Base-by-base conservation (phyloP, 257 asterid genomes). In the Solanum chmielewskii region DNA sequence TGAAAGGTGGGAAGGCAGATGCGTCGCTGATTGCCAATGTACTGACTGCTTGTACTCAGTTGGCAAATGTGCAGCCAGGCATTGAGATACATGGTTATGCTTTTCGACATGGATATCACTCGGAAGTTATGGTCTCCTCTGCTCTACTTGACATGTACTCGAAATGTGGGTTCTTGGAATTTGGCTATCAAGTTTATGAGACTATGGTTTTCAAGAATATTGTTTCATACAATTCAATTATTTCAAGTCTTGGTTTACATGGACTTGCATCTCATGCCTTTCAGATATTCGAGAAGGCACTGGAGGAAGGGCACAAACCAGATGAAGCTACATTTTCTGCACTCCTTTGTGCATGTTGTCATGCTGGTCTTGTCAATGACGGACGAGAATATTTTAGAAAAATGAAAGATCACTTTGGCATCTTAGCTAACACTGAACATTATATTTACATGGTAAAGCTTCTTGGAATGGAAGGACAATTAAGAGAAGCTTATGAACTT, bases 61-160 rank as follows among this genome's bases (percentile, higher is more conserved):
- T 88, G 73, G 92, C 96, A 2, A 88, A 81, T 86, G 86, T 92
- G 18, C 88, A 85, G 52, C 95, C 95, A 4, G 99, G 98, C 5
- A 33, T 87, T 62, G 98, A 97, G 90, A 90, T 93, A 70, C 98
- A 97, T n/a, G 92, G 95, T 70, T 93, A 93, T 90, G 96, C 93
- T 11, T 70, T 95, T 31, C 91, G 99, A 35, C 95, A 89, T 31
- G 92, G 82, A 73, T 86, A 44, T 62, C 86, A 83, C 85, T 45
- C 29, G 18, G 91, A 87, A 39, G 86, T 94, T 49, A 83, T 86
- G 66, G 98, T 97, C 35, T 91, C 98, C 41, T 94, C 98, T 82
- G 94, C 98, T 78, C 94, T 95, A 16, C 88, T 94, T 76, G 98
- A 95, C 92, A 97, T 94, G 98, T 95, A 95, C 69, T 92, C 97